A percentile compares a stretch with the other conserved stretches of the same genome.
Conservation (phyloP, 768 basidiomycete genomes). For the Brasilioporus rufonigricans region DNA sequence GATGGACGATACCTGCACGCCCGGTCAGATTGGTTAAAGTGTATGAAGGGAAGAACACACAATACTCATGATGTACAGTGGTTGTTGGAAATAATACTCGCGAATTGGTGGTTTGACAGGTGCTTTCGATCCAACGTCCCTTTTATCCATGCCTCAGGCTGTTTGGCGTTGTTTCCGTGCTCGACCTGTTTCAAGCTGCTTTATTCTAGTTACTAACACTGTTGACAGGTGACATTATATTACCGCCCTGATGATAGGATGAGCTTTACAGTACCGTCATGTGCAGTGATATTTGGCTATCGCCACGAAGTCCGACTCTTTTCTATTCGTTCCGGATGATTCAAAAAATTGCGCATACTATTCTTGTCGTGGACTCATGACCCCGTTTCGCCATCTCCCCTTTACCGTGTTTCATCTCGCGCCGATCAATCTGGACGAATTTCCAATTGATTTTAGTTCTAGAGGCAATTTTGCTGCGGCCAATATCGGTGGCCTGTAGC, state of each 20-base stretch:
- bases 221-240: not conserved
- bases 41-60: not conserved
- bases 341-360: not conserved
- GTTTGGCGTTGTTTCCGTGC: not conserved
- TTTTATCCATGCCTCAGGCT: not conserved
- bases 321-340: not conserved
- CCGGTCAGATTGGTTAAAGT: not conserved
- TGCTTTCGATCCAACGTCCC: not conserved
- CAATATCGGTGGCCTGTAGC: not conserved
- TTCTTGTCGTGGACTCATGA: not conserved
- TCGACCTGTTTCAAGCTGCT: not conserved
- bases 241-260: not conserved
- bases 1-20: not conserved
- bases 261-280: too few relatives aligned
- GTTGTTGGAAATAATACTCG: not conserved
- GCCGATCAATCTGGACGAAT: not conserved
- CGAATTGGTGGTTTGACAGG: not conserved
- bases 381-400: not conserved
- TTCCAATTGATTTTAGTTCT: not conserved
- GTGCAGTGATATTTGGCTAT: too few relatives aligned
- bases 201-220: too few relatives aligned
- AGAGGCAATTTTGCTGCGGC: not conserved
- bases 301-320: too few relatives aligned
- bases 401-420: not conserved
- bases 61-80: conserved; percentile 2